A percentile compares a stretch with the other conserved stretches of the same genome.
These are phyloP conservation scores for Calonectria ilicicola DNA, from an alignment of 2,329 filamentous ascomycete species.

Conservation along the genomic window DNA sequence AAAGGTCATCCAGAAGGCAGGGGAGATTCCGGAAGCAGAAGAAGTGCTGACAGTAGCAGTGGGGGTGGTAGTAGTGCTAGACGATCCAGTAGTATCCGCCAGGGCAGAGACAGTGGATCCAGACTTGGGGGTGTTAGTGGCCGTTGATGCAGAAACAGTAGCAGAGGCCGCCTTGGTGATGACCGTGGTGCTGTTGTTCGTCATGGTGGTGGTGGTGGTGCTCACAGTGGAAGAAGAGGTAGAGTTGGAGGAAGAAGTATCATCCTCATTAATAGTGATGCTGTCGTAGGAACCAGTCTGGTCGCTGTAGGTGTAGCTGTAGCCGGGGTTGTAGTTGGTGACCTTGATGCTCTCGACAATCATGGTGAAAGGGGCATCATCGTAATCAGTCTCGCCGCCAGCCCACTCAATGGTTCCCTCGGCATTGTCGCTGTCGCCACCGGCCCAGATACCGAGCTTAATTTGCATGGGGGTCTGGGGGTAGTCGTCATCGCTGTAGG, in stretches of 20 bases:
- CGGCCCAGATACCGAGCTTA: conserved; percentile 75
- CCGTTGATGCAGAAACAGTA: not conserved
- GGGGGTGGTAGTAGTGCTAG: not conserved
- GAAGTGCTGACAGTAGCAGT: not conserved
- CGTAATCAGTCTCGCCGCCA: conserved; percentile 68
- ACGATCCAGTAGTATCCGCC: not conserved
- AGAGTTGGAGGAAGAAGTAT: not conserved
- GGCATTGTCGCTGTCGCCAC: conserved; percentile 66
- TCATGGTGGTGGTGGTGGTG: not conserved
- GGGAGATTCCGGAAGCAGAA: not conserved
- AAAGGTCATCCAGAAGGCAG: not conserved
- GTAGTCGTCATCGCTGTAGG: conserved; percentile 67
- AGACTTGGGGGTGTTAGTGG: not conserved
- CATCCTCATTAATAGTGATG: conserved; percentile 56
- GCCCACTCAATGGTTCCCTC: conserved; percentile 78
- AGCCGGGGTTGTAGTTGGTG: conserved; percentile 61
- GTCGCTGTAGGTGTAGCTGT: conserved; percentile 60
- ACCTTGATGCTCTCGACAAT: conserved; percentile 67
- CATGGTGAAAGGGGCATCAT: conserved; percentile 61
- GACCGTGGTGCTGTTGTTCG: not conserved
- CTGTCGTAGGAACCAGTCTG: conserved; percentile 59
- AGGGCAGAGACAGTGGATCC: not conserved
- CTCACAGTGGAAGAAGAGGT: not conserved
- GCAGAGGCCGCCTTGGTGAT: not conserved
- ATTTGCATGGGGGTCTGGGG: conserved; percentile 79